Conservation (phyloP, 306 rosid genomes). For the Quercus suber region DNA sequence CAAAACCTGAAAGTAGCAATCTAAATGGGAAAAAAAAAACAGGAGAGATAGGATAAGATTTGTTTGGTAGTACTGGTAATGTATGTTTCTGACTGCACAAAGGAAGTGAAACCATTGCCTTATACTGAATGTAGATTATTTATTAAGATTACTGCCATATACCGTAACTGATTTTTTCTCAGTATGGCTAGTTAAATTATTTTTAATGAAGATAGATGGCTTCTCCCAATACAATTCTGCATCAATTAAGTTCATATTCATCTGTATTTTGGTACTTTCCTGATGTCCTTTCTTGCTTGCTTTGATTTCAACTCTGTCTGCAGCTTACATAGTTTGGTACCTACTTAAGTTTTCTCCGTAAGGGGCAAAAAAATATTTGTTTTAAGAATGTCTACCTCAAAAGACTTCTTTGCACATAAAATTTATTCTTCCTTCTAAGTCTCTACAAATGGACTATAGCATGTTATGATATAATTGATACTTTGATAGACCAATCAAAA, state of each 20-base stretch:
- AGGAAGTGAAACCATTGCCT: background rate
- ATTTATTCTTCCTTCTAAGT: background rate
- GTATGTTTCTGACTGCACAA: background rate
- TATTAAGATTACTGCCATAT: background rate
- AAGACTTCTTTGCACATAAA: background rate
- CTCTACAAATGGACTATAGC: background rate
- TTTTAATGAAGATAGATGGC: background rate
- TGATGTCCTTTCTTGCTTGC: background rate
- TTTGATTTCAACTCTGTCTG: too few relatives aligned
- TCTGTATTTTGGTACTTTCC: background rate
- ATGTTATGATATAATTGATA: constrained; percentile 1
- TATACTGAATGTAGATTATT: background rate
- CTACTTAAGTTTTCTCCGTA: background rate
- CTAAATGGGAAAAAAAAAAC: background rate
- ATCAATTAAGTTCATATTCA: background rate
- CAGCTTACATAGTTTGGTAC: too few relatives aligned
- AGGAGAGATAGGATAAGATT: background rate
- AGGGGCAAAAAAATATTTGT: background rate
- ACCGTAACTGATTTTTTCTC: background rate
- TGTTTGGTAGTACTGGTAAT: background rate
- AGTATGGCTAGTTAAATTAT: background rate
- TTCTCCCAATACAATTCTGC: background rate
- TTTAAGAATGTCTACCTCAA: background rate
- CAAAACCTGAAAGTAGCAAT: background rate
- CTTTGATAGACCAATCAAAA: background rate